Percentiles rank a stretch among this genome's conserved stretches.
phyloP scores from a whole-genome alignment of 106 monocot genomes.

The Dactylorhiza incarnata region DNA sequence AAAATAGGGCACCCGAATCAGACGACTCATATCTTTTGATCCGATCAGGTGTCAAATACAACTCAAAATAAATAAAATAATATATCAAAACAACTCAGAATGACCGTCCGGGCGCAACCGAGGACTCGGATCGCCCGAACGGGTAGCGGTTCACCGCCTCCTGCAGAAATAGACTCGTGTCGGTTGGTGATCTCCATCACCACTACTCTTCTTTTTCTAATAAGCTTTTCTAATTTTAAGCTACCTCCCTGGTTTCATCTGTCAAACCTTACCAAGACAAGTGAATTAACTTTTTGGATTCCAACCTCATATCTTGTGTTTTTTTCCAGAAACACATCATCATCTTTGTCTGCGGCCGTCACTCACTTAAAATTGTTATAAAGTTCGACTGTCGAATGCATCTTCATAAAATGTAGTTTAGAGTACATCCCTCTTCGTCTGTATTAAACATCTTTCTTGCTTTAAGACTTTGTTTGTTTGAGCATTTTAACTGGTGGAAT shows the following conservation, averaged over 20 bases:
- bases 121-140: no score
- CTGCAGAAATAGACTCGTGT: no score
- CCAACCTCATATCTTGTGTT: not conserved
- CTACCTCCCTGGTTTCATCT: not conserved
- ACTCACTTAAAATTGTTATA: not conserved
- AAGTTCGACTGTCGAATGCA: not conserved
- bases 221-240: not conserved
- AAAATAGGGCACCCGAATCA: no score
- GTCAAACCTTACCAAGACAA: not conserved
- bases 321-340: slow-evolving; percentile 7
- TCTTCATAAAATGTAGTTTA: not conserved
- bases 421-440: not conserved
- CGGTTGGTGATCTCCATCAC: no score
- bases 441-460: not conserved
- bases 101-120: no score
- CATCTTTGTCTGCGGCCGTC: not conserved
- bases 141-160: no score
- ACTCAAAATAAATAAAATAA: no score
- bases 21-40: no score
- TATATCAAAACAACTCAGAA: no score
- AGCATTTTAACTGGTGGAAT: no score
- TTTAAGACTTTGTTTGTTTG: no score
- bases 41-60: no score
- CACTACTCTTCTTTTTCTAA: not conserved
- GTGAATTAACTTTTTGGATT: not conserved